A percentile compares a stretch with the other conserved stretches of the same genome.
These are phyloP conservation scores for Vanrija sp. DNA, from an alignment of 1,284 basidiomycete species.

Conservation along the genomic window DNA sequence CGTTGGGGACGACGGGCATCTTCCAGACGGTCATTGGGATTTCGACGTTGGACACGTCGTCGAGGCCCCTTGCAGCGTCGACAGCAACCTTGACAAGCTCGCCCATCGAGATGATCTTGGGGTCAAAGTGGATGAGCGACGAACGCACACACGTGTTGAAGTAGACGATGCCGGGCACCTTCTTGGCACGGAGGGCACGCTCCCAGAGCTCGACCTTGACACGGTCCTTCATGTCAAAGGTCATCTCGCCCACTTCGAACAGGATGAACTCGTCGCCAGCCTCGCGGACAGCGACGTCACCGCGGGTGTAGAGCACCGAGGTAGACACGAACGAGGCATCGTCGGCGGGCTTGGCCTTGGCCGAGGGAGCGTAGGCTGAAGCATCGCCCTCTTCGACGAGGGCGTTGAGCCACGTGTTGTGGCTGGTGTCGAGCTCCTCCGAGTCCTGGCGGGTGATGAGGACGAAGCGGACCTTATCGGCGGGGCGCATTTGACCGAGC, in stretches of 20 bases:
- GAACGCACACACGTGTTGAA: conserved; percentile 60
- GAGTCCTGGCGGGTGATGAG: conserved; percentile 51
- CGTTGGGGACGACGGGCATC: conserved; percentile 62
- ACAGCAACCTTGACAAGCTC: conserved; percentile 50
- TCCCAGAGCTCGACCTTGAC: conserved; percentile 60
- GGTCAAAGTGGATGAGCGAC: conserved; percentile 59
- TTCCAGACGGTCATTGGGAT: conserved; percentile 56
- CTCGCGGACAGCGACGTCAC: conserved; percentile 35
- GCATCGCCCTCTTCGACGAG: too few species aligned
- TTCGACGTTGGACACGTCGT: conserved; percentile 33
- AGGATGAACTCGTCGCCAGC: conserved; percentile 59
- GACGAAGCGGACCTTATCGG: conserved; percentile 35
- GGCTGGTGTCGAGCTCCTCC: conserved; percentile 5
- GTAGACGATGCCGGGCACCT: conserved; percentile 50
- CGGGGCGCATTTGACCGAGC: conserved; percentile 40
- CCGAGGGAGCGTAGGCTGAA: not conserved
- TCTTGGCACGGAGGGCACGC: conserved; percentile 43
- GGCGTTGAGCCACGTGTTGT: conserved; percentile 11
- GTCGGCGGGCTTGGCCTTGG: conserved; percentile 1
- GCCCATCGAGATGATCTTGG: conserved; percentile 48
- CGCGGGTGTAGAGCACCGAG: conserved; percentile 10
- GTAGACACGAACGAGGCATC: not conserved
- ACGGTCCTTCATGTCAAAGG: conserved; percentile 54
- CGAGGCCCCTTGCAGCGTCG: conserved; percentile 16
- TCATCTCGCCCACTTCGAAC: conserved; percentile 58